Evolutionary conservation across 106 monocot species (phyloP), one percentile per base, ranked within the genome.

Genomic region (Xerophyta viscosa): DNA sequence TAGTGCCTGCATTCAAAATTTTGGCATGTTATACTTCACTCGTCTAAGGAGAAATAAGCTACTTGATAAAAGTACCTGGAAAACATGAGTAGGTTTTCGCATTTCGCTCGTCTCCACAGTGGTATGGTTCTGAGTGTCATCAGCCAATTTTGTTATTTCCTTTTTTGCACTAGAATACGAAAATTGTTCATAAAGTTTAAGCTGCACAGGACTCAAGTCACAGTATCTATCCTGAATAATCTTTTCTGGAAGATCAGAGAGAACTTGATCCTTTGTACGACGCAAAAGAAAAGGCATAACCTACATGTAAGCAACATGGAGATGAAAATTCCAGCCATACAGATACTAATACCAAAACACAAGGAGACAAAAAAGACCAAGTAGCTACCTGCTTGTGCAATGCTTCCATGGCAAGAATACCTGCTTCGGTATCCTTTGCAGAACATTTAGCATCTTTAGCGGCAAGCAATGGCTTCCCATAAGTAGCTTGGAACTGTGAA

Each of bases 331-430:
- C n/a, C n/a, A n/a, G n/a, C n/a, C n/a, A n/a, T n/a, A n/a, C n/a
- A n/a, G n/a, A n/a, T n/a, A n/a, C n/a, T n/a, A n/a, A n/a, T n/a
- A n/a, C n/a, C n/a, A n/a, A n/a, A n/a, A n/a, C n/a, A n/a, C n/a
- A n/a, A n/a, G n/a, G n/a, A n/a, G n/a, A n/a, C n/a, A n/a, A n/a
- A n/a, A n/a, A n/a, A n/a, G n/a, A n/a, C n/a, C n/a, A n/a, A n/a
- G n/a, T n/a, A n/a, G n/a, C n/a, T n/a, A 94, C 94, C 96, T 96
- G 96, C 66, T 96, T 96, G 63, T 96, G 96, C 65, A 96, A 69
- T 28, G 96, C 96, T 73, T 96, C 96, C 84, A 96, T 82, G 3
- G 96, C 96, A 76, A 96, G 96, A 65, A 74, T 72, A 26, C 96
- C 96, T 46, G 96, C 96, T 89, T 96, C 96, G 62, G 96, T 84